A percentile compares a stretch with the other conserved stretches of the same genome.
Conservation (phyloP, 78 protist species). For the Dictyostelium citrinum region DNA sequence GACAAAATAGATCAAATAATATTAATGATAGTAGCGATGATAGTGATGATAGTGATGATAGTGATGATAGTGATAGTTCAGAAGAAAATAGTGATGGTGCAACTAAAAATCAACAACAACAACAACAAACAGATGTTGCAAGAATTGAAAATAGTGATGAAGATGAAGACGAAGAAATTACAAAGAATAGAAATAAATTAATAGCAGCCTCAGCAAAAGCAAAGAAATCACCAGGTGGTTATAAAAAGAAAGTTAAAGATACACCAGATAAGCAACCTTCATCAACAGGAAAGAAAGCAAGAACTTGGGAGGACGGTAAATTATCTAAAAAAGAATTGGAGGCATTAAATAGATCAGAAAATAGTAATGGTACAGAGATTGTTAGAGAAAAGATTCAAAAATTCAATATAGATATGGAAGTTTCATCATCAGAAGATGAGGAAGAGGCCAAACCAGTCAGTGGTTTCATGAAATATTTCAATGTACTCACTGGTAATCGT, state of each 20-base stretch:
- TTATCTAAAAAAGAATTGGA: slow-evolving; percentile 8
- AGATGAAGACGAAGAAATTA: slow-evolving; percentile 3
- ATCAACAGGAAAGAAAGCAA: slow-evolving; percentile 16
- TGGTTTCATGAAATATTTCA: slow-evolving; percentile 69
- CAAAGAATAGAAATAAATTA: not conserved
- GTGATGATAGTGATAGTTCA: not conserved
- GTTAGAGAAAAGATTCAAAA: slow-evolving; percentile 19
- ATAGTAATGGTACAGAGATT: not conserved
- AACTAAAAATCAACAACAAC: not conserved
- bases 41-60: not conserved
- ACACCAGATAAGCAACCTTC: slow-evolving; percentile 10
- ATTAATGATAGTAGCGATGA: not conserved
- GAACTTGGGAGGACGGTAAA: slow-evolving; percentile 16
- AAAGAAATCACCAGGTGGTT: slow-evolving; percentile 8
- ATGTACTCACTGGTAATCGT: slow-evolving; percentile 66
- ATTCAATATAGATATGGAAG: slow-evolving; percentile 27
- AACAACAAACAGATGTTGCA: not conserved
- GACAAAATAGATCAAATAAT: not conserved
- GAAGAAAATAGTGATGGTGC: not conserved
- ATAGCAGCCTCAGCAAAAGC: not conserved
- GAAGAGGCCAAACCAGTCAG: slow-evolving; percentile 23
- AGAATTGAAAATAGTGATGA: not conserved
- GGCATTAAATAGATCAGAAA: not conserved
- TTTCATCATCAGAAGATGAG: slow-evolving; percentile 5
- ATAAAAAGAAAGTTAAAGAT: slow-evolving; percentile 11